Conservation (phyloP, 495 filamentous ascomycete genomes). For the Hypoxylon fragiforme region DNA sequence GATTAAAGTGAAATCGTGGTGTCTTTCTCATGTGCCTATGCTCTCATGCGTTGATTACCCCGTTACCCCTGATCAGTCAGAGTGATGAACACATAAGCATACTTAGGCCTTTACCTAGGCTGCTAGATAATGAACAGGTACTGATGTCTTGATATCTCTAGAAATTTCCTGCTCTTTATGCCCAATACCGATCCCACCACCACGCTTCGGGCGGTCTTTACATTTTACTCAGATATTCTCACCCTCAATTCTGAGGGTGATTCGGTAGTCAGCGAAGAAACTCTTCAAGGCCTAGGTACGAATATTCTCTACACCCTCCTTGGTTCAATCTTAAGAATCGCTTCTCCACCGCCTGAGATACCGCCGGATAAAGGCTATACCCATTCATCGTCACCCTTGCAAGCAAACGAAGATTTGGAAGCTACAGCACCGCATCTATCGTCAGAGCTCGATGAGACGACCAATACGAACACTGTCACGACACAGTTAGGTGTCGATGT, state of each 20-base stretch:
- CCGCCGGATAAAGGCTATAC: constrained; percentile 18
- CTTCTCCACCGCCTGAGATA: constrained; percentile 43
- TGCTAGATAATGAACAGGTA: too few relatives aligned
- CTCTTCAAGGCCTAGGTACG: constrained; percentile 92
- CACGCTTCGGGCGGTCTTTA: constrained; percentile 80
- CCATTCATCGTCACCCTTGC: constrained; percentile 13
- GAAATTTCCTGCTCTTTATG: constrained; percentile 94
- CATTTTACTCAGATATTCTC: constrained; percentile 89
- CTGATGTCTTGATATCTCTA: constrained; percentile 42
- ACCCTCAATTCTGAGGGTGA: constrained; percentile 94
- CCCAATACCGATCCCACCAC: constrained; percentile 66
- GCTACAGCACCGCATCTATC: constrained; percentile 5
- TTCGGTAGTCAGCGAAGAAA: constrained; percentile 85
- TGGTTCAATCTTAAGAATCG: constrained; percentile 65
- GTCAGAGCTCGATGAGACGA: constrained; percentile 10
- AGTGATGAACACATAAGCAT: neutral
- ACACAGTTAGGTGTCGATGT: constrained; percentile 11
- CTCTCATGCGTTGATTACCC: too few relatives aligned
- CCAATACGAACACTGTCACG: constrained; percentile 18
- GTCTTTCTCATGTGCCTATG: too few relatives aligned
- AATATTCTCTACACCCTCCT: constrained; percentile 68
- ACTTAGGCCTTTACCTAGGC: too few relatives aligned
- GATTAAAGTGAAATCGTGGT: constrained; percentile 17
- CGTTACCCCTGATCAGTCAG: neutral
- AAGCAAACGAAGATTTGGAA: constrained; percentile 1